Conservation (phyloP, 805 yeast species). For the Sugiyamaella floridensis region DNA sequence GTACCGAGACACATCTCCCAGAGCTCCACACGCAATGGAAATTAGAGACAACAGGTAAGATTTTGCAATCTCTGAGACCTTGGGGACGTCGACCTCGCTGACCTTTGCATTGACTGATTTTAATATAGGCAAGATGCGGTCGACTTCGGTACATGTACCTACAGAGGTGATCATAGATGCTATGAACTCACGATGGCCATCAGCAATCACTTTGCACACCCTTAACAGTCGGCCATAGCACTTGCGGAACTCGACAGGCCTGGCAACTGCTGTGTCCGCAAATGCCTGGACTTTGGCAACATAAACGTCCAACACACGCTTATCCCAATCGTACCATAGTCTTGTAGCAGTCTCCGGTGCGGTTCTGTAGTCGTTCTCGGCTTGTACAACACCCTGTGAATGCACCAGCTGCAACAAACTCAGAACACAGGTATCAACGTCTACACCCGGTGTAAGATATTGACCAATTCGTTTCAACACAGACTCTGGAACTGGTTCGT, state of each 20-base stretch:
- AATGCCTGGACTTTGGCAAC: neutral
- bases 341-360: neutral
- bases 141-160: neutral
- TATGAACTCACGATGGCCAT: neutral
- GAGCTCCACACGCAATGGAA: neutral
- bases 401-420: neutral
- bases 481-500: neutral
- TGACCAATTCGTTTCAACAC: neutral
- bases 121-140: neutral
- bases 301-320: neutral
- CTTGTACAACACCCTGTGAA: neutral
- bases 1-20: conserved; percentile 17
- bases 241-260: conserved; percentile 5
- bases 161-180: neutral
- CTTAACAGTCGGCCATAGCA: conserved; percentile 3
- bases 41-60: neutral
- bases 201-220: conserved; percentile 1
- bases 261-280: neutral
- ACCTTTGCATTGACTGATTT: neutral
- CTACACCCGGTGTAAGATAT: neutral
- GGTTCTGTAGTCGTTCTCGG: neutral
- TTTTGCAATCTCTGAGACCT: neutral
- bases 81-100: neutral
- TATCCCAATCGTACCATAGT: neutral
- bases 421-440: neutral